A percentile compares a stretch with the other conserved stretches of the same genome.
These are phyloP conservation scores for Cadophora sp. DNA, from an alignment of 2,329 filamentous ascomycete genomes.

Conservation along the genomic window DNA sequence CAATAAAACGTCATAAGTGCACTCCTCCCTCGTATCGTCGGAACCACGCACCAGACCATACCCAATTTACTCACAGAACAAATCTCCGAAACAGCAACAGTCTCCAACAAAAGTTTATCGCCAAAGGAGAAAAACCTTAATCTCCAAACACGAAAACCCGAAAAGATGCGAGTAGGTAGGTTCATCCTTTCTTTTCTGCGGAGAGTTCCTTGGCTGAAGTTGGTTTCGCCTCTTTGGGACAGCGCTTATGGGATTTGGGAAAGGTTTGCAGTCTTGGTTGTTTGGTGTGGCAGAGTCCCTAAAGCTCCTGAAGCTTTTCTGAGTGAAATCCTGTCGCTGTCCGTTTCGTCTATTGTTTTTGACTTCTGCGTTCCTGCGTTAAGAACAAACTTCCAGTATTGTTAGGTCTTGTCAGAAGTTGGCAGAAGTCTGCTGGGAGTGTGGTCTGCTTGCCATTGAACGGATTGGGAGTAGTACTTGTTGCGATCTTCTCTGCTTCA, in stretches of 20 bases:
- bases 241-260: background rate
- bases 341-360: background rate
- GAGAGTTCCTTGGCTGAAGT: slow-evolving; percentile 3
- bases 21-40: background rate
- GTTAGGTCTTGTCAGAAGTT: background rate
- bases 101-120: slow-evolving; percentile 4
- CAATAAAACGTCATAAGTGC: background rate
- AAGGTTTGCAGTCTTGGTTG: background rate
- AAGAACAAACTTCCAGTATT: background rate
- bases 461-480: background rate
- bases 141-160: background rate
- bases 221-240: background rate
- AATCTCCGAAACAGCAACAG: background rate
- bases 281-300: background rate
- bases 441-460: background rate
- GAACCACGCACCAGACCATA: background rate
- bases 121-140: background rate
- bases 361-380: background rate
- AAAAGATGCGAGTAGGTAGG: background rate
- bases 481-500: background rate
- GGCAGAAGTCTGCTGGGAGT: too few species aligned
- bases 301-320: too few species aligned
- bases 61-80: background rate
- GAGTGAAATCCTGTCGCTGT: too few species aligned
- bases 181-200: background rate